Evolutionary conservation across 78 protist genomes (phyloP).

Genomic region (Dictyostelium purpureum): DNA sequence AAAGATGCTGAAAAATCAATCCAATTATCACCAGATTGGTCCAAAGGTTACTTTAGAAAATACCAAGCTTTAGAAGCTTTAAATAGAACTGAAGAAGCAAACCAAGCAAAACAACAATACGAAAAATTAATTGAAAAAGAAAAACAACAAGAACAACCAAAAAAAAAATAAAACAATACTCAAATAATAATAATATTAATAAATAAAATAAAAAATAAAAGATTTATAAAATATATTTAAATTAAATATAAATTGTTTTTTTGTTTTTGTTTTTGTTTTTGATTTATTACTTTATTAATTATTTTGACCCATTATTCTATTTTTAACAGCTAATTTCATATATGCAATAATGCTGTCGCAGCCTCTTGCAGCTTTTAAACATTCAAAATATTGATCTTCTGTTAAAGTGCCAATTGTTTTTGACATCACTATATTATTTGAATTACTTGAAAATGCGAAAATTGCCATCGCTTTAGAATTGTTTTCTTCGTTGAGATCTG

Average conservation of each 20-base stretch:
- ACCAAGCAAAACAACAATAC: slow-evolving; percentile 7
- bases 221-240: too few relatives aligned
- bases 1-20: slow-evolving; percentile 63
- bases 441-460: slow-evolving; percentile 18
- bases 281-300: neutral
- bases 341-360: slow-evolving; percentile 37
- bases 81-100: slow-evolving; percentile 48
- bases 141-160: neutral
- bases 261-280: neutral
- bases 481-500: slow-evolving; percentile 48
- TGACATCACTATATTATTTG: slow-evolving; percentile 5
- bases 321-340: slow-evolving; percentile 56
- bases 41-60: slow-evolving; percentile 61
- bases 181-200: neutral
- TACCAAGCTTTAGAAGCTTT: slow-evolving; percentile 56
- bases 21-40: slow-evolving; percentile 56
- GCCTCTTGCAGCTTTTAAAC: slow-evolving; percentile 4
- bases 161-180: slow-evolving; percentile 1
- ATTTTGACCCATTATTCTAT: slow-evolving; percentile 62
- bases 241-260: neutral
- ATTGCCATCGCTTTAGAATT: slow-evolving; percentile 45
- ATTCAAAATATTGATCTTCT: slow-evolving; percentile 30
- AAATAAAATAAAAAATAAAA: neutral
- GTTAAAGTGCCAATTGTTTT: slow-evolving; percentile 33
- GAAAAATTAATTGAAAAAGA: slow-evolving; percentile 24